Evolutionary conservation across 768 basidiomycete genomes (phyloP).

Genomic region (Lyophyllum atratum): DNA sequence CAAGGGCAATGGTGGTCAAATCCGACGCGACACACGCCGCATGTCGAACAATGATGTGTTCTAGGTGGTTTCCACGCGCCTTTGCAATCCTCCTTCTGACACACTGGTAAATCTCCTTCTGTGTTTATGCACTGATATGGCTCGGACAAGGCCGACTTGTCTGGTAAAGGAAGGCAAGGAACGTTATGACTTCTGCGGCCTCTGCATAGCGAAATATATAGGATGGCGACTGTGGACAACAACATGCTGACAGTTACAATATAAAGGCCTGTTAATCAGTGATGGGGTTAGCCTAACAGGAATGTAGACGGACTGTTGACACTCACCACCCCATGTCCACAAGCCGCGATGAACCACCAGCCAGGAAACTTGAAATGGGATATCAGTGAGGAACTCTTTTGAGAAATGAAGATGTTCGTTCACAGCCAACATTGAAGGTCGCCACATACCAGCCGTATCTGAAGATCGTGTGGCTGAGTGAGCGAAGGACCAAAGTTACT

Average conservation of each 20-base stretch:
- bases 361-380: slow-evolving; percentile 27
- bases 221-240: slow-evolving; percentile 23
- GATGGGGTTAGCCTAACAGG: background rate
- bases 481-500: background rate
- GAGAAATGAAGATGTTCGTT: slow-evolving; percentile 1
- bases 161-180: slow-evolving; percentile 30
- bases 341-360: slow-evolving; percentile 23
- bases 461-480: background rate
- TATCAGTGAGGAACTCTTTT: background rate
- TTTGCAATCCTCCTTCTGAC: slow-evolving; percentile 34
- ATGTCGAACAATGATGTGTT: slow-evolving; percentile 46
- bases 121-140: slow-evolving; percentile 40
- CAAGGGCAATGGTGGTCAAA: slow-evolving; percentile 53
- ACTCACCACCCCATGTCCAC: slow-evolving; percentile 26
- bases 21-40: slow-evolving; percentile 43
- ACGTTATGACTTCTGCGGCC: slow-evolving; percentile 37
- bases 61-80: slow-evolving; percentile 46
- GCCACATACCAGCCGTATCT: slow-evolving; percentile 38
- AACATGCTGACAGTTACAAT: slow-evolving; percentile 26
- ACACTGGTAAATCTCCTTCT: slow-evolving; percentile 34
- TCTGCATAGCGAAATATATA: slow-evolving; percentile 35
- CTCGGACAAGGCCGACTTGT: slow-evolving; percentile 30
- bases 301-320: background rate
- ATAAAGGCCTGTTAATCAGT: slow-evolving; percentile 29
- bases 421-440: slow-evolving; percentile 34